Evolutionary conservation across 768 basidiomycete genomes (phyloP).

Genomic region (Dioszegia crocea): DNA sequence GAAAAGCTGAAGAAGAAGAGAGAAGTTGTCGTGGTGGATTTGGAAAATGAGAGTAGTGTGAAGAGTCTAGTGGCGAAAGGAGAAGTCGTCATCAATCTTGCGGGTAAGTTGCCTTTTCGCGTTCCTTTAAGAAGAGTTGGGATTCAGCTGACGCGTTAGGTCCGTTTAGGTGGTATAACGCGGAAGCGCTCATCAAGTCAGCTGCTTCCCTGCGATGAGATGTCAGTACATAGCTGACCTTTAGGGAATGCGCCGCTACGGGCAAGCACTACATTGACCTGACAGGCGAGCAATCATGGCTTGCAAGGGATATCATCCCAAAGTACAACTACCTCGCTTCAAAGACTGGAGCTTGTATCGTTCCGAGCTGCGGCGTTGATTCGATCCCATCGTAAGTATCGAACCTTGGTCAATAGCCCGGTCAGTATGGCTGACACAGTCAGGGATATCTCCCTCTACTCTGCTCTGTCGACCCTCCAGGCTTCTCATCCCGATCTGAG

Average conservation of each 20-base stretch:
- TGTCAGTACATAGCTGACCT: not conserved
- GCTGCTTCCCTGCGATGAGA: not conserved
- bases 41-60: too few species aligned
- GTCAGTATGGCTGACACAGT: not conserved
- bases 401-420: not conserved
- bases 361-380: slow-evolving; percentile 68
- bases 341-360: slow-evolving; percentile 67
- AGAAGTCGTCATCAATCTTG: too few species aligned
- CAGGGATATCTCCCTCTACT: slow-evolving; percentile 62
- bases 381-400: slow-evolving; percentile 43
- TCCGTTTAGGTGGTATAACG: slow-evolving; percentile 42
- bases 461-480: slow-evolving; percentile 68
- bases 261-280: slow-evolving; percentile 83
- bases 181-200: slow-evolving; percentile 40
- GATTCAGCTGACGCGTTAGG: slow-evolving; percentile 22
- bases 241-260: slow-evolving; percentile 66
- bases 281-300: slow-evolving; percentile 49
- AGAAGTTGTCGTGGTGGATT: too few species aligned
- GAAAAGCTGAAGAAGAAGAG: too few species aligned
- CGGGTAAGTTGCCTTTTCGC: too few species aligned
- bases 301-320: slow-evolving; percentile 26
- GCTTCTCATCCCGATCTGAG: slow-evolving; percentile 43
- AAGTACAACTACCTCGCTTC: slow-evolving; percentile 71
- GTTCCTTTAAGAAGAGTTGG: too few species aligned
- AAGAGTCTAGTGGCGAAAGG: too few species aligned